Evolutionary conservation across 176 grass and related monocot genomes (phyloP), one percentile per base, ranked within the genome.

Genomic region (Oryza coarctata): DNA sequence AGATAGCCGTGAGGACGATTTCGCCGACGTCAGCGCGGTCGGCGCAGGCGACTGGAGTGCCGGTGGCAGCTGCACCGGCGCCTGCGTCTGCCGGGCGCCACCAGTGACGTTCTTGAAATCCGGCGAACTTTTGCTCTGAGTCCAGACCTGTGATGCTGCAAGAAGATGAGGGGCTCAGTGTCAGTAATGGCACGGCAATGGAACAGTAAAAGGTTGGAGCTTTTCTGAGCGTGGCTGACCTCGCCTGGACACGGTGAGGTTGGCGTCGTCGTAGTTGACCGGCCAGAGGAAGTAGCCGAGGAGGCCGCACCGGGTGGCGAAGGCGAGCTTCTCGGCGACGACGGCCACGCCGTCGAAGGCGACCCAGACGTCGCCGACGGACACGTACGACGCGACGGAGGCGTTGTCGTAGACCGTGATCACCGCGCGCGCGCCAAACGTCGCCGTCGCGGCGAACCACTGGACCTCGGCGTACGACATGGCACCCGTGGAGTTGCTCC

Each of bases 221-320:
- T n/a, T n/a, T n/a, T n/a, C n/a, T n/a, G 39, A 55, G 25, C 47
- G n/a, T 79, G 12, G 9, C 44, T 61, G 58, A 94, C 95, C 92
- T 88, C 76, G 70, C 83, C 81, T 85, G 12, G 95, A 88, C 49
- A 93, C 32, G 12, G 90, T 91, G 85, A 82, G 82, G 58, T 88
- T 86, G 28, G 88, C 82, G 20, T 98, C 82, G 33, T 98, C 92
- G 32, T 89, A 98, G 82, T 87, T 98, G 15, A 95, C 79, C 7
- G 92, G 92, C 92, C 90, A 98, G 10, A 98, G 78, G 86, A 93
- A 91, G 87, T 94, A 98, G 26, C 90, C 95, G 17, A 74, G 90
- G 52, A 98, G 70, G 6, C 76, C 40, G 12, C 75, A 47, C 0
- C 70, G 64, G 7, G 47, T 74, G 39, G 87, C 90, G 73, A 98